Conservation (phyloP, 192 early-diverging fungal genomes). For the Geranomyces variabilis region DNA sequence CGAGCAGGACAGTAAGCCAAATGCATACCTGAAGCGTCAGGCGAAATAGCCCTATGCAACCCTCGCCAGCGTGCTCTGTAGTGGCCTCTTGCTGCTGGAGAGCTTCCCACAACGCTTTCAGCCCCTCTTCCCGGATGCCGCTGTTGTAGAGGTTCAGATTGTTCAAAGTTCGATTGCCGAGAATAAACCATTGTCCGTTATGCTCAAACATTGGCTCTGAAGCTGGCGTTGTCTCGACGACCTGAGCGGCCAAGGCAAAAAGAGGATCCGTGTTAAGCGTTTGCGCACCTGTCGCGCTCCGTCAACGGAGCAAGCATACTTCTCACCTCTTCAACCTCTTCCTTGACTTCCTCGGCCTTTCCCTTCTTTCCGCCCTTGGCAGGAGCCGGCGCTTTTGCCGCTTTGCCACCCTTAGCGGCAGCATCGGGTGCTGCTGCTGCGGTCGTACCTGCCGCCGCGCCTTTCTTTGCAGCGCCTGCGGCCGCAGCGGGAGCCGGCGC, state of each 20-base stretch:
- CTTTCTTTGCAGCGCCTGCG: constrained; percentile 32
- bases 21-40: constrained; percentile 6
- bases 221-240: constrained; percentile 7
- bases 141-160: constrained; percentile 50
- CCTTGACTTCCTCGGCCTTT: constrained; percentile 54
- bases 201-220: constrained; percentile 59
- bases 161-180: constrained; percentile 56
- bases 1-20: background rate
- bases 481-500: constrained; percentile 18
- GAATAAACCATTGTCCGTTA: constrained; percentile 53
- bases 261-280: background rate
- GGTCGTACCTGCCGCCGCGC: constrained; percentile 15
- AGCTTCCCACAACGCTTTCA: constrained; percentile 47
- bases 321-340: constrained; percentile 55
- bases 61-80: constrained; percentile 33
- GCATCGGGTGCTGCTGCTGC: constrained; percentile 3
- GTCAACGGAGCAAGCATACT: too few species aligned
- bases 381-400: background rate
- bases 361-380: constrained; percentile 49
- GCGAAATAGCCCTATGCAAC: constrained; percentile 11
- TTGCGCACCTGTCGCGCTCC: too few species aligned
- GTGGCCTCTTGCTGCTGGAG: constrained; percentile 53
- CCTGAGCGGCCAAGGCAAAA: background rate
- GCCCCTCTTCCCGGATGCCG: constrained; percentile 43
- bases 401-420: constrained; percentile 10